A percentile compares a stretch with the other conserved stretches of the same genome.
Conservation (phyloP, 1,139 yeast species). For the Hansenula anomala region DNA sequence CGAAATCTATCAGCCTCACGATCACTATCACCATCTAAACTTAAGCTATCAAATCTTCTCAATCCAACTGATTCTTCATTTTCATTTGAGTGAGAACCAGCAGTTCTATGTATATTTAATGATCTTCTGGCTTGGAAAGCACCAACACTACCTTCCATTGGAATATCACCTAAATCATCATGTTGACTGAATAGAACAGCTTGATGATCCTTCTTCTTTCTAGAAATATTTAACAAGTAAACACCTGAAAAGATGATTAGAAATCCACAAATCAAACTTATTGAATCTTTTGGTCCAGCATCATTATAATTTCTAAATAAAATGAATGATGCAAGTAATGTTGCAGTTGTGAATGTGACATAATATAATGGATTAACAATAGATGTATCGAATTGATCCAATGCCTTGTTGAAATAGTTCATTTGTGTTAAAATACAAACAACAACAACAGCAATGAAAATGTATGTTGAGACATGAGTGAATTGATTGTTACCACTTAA, state of each 20-base stretch:
- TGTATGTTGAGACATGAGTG: slow-evolving; percentile 76
- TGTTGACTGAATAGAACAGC: slow-evolving; percentile 31
- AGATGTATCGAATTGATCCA: slow-evolving; percentile 90
- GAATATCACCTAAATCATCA: slow-evolving; percentile 62
- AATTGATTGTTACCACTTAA: slow-evolving; percentile 88
- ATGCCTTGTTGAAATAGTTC: slow-evolving; percentile 91
- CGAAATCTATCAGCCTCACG: slow-evolving; percentile 15
- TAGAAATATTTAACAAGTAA: slow-evolving; percentile 71
- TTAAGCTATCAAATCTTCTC: slow-evolving; percentile 61
- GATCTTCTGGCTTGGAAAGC: slow-evolving; percentile 64
- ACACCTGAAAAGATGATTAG: slow-evolving; percentile 86
- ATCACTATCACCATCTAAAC: slow-evolving; percentile 37
- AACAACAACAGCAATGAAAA: slow-evolving; percentile 73
- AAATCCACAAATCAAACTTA: slow-evolving; percentile 84
- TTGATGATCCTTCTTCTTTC: slow-evolving; percentile 42
- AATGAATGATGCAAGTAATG: slow-evolving; percentile 81
- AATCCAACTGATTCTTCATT: slow-evolving; percentile 53
- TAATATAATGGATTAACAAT: slow-evolving; percentile 89
- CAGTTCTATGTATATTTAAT: slow-evolving; percentile 32
- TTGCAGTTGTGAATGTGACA: slow-evolving; percentile 88
- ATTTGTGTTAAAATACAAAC: slow-evolving; percentile 85
- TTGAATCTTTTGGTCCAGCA: slow-evolving; percentile 71
- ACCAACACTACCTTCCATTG: slow-evolving; percentile 82
- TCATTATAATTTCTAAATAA: slow-evolving; percentile 87
- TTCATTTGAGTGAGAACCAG: slow-evolving; percentile 27